A percentile compares a stretch with the other conserved stretches of the same genome.
These are phyloP conservation scores for Xylaria nigripes DNA, from an alignment of 495 filamentous ascomycete species.

Conservation along the genomic window DNA sequence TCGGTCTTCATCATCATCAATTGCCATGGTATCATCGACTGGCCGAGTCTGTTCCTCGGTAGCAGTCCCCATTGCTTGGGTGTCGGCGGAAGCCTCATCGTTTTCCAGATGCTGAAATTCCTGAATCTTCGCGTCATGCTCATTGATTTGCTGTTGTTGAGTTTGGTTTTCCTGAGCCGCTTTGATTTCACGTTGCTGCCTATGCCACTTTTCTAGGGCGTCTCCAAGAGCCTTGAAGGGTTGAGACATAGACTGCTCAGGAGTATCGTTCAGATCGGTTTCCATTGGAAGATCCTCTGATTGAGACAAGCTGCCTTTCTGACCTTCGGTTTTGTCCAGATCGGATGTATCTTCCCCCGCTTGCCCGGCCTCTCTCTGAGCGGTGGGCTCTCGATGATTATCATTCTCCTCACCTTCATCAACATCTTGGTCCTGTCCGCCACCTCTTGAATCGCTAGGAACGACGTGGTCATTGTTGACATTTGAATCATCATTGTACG, in stretches of 20 bases:
- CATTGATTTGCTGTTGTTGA: conserved; percentile 34
- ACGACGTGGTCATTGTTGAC: conserved; percentile 56
- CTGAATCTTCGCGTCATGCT: conserved; percentile 51
- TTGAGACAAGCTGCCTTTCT: conserved; percentile 40
- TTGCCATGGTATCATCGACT: conserved; percentile 75
- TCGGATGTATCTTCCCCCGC: conserved; percentile 41
- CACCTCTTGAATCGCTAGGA: conserved; percentile 55
- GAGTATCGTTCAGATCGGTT: conserved; percentile 35
- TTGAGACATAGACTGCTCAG: conserved; percentile 40
- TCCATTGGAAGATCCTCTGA: conserved; percentile 49
- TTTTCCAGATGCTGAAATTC: conserved; percentile 89
- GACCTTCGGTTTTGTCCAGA: conserved; percentile 40
- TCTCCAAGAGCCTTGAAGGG: conserved; percentile 91
- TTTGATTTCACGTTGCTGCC: conserved; percentile 69
- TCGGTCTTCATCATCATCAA: conserved; percentile 63
- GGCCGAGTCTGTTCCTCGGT: conserved; percentile 76
- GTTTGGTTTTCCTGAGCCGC: conserved; percentile 57
- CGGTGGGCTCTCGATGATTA: conserved; percentile 33
- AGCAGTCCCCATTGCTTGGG: conserved; percentile 84
- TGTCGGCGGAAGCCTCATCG: conserved; percentile 67
- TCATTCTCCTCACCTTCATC: conserved; percentile 36
- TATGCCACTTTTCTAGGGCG: conserved; percentile 87
- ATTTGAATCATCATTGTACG: conserved; percentile 39
- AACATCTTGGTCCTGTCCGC: conserved; percentile 50
- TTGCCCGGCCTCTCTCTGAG: conserved; percentile 41